Percentiles rank a stretch among this genome's conserved stretches.
phyloP scores from a whole-genome alignment of 2,329 filamentous ascomycete species.

The Emmonsia crescens region DNA sequence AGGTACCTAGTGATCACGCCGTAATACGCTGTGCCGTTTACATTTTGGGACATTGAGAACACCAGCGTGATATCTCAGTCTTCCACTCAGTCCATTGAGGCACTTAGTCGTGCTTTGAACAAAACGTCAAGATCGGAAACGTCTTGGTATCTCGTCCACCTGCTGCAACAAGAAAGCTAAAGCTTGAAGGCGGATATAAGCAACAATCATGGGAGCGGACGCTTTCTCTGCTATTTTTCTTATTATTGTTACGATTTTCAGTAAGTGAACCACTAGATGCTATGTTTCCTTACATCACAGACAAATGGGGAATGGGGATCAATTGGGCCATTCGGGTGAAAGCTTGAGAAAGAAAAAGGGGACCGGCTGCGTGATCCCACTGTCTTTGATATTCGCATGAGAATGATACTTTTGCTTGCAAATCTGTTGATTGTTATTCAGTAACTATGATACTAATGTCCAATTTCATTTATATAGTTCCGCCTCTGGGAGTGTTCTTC shows the following conservation, averaged over 20 bases:
- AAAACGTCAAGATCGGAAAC: too few species aligned
- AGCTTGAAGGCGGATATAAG: not conserved
- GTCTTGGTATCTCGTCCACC: not conserved
- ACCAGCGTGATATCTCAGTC: not conserved
- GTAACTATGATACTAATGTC: not conserved
- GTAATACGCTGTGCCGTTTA: not conserved
- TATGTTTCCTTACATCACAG: not conserved
- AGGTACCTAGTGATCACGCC: not conserved
- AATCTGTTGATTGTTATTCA: not conserved
- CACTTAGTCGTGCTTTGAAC: not conserved
- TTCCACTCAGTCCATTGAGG: not conserved
- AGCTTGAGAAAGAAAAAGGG: not conserved
- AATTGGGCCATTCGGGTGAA: not conserved
- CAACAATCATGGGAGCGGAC: conserved; percentile 17
- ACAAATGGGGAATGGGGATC: not conserved
- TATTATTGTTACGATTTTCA: conserved; percentile 37
- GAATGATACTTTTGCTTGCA: not conserved
- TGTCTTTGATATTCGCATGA: too few species aligned
- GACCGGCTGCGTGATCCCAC: not conserved
- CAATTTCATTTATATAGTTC: conserved; percentile 39
- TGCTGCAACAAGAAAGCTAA: not conserved
- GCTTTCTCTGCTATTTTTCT: conserved; percentile 31
- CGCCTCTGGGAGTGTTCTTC: conserved; percentile 53
- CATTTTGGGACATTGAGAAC: not conserved
- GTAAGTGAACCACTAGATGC: conserved; percentile 21